Evolutionary conservation across 2,329 filamentous ascomycete species (phyloP).

Genomic region (Didymella pomorum): DNA sequence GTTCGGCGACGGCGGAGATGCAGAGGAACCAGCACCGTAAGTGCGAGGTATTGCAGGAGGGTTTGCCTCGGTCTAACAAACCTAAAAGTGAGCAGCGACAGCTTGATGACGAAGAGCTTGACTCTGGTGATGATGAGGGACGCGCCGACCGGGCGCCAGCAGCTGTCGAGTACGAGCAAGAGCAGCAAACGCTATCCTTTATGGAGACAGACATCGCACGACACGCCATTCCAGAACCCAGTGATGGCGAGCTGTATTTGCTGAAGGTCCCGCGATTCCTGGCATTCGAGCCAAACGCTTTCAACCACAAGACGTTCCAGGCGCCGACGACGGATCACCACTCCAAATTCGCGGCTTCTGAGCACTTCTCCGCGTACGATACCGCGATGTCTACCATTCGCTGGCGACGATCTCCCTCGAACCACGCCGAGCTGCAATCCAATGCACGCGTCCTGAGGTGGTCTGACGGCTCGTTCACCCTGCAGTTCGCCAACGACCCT

Average conservation of each 20-base stretch:
- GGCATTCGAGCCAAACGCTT: conserved; percentile 72
- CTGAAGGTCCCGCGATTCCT: conserved; percentile 77
- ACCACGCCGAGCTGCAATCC: conserved; percentile 72
- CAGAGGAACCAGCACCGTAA: conserved; percentile 42
- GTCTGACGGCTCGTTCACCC: conserved; percentile 80
- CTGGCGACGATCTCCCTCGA: conserved; percentile 71
- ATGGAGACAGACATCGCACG: conserved; percentile 71
- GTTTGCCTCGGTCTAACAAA: conserved; percentile 19
- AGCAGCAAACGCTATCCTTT: conserved; percentile 65
- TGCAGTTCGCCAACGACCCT: conserved; percentile 74
- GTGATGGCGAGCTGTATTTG: conserved; percentile 75
- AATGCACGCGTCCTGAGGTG: conserved; percentile 78
- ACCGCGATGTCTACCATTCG: conserved; percentile 73
- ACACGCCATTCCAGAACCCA: conserved; percentile 74
- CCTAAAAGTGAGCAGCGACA: conserved; percentile 52
- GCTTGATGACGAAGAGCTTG: conserved; percentile 69
- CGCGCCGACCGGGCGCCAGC: conserved; percentile 66
- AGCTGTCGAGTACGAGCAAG: conserved; percentile 58
- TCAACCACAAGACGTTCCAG: conserved; percentile 71
- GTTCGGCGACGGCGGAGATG: conserved; percentile 56
- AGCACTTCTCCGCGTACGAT: conserved; percentile 66
- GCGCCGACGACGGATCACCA: conserved; percentile 68
- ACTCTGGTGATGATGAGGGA: conserved; percentile 68
- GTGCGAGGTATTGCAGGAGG: conserved; percentile 29
- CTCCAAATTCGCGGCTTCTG: conserved; percentile 54